Evolutionary conservation across 1,284 basidiomycete species (phyloP).

Genomic region (Mrakiaceae sp.): DNA sequence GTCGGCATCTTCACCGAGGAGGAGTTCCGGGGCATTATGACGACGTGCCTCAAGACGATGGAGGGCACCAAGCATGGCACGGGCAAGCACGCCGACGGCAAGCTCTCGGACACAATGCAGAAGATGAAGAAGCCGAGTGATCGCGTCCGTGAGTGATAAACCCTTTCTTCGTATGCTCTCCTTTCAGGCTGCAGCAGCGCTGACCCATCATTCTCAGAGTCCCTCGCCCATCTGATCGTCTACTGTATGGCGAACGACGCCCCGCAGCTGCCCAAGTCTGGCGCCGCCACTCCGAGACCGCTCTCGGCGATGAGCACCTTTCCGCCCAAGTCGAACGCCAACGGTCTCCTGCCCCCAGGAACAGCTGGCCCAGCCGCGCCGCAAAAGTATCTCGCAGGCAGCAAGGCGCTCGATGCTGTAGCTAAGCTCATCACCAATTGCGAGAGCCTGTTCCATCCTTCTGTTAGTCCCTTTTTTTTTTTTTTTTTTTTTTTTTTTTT

Average conservation of each 20-base stretch:
- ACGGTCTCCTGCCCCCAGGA: conserved; percentile 16
- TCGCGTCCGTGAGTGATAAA: conserved; percentile 41
- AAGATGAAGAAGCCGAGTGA: conserved; percentile 61
- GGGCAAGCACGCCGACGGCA: conserved; percentile 40
- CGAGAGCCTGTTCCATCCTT: conserved; percentile 87
- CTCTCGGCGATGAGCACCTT: not conserved
- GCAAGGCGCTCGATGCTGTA: conserved; percentile 77
- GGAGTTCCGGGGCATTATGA: conserved; percentile 76
- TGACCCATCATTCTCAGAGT: conserved; percentile 40
- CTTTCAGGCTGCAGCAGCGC: not conserved
- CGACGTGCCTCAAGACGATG: conserved; percentile 77
- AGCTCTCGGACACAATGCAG: conserved; percentile 20
- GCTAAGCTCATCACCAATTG: conserved; percentile 82
- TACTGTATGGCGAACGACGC: conserved; percentile 87
- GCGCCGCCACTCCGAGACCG: conserved; percentile 39
- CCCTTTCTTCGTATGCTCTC: not conserved
- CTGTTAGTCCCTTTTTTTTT: conserved; percentile 28
- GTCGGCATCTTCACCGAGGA: conserved; percentile 76
- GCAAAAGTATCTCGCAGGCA: conserved; percentile 62
- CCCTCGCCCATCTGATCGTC: conserved; percentile 75
- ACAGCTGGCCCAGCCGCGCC: conserved; percentile 20
- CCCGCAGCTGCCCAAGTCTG: conserved; percentile 39
- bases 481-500: not conserved
- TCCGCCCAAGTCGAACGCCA: conserved; percentile 24
- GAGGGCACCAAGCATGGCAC: conserved; percentile 11